A percentile compares a stretch with the other conserved stretches of the same genome.
Evolutionary conservation across 75 land plant species (phyloP).

Genomic region (Picea glauca): DNA sequence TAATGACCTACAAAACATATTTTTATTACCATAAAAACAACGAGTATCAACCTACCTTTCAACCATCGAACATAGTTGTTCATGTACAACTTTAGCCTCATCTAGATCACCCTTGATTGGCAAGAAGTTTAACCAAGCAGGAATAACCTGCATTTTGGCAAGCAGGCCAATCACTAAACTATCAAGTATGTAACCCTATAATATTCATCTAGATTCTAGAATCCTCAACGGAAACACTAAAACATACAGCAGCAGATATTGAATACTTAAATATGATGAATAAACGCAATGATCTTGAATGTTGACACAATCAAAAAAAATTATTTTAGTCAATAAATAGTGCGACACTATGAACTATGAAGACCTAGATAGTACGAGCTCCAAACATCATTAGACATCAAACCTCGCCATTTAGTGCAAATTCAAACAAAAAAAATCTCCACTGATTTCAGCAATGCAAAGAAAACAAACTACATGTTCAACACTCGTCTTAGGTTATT

Average conservation of each 20-base stretch:
- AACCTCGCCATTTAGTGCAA: too few species aligned
- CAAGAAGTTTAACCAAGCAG: slow-evolving; percentile 42
- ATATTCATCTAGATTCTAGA: background rate
- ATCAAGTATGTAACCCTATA: too few species aligned
- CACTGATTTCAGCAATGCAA: background rate
- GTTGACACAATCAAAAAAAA: background rate
- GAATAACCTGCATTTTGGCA: slow-evolving; percentile 28
- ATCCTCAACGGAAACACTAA: background rate
- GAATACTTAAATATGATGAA: background rate
- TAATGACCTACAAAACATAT: background rate
- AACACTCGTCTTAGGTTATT: background rate
- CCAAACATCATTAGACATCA: too few species aligned
- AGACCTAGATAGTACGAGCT: too few species aligned
- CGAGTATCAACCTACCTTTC: slow-evolving; percentile 25
- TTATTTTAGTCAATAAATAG: background rate
- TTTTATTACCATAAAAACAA: background rate
- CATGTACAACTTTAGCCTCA: slow-evolving; percentile 50
- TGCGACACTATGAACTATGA: too few species aligned
- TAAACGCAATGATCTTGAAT: background rate
- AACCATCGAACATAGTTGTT: slow-evolving; percentile 44
- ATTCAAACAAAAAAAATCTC: too few species aligned
- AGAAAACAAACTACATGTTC: background rate
- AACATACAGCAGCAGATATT: background rate
- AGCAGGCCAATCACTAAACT: background rate
- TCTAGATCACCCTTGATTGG: slow-evolving; percentile 35